A percentile compares a stretch with the other conserved stretches of the same genome.
Evolutionary conservation across 2,329 filamentous ascomycete species (phyloP).

Genomic region (Aspergillus puulaauensis): DNA sequence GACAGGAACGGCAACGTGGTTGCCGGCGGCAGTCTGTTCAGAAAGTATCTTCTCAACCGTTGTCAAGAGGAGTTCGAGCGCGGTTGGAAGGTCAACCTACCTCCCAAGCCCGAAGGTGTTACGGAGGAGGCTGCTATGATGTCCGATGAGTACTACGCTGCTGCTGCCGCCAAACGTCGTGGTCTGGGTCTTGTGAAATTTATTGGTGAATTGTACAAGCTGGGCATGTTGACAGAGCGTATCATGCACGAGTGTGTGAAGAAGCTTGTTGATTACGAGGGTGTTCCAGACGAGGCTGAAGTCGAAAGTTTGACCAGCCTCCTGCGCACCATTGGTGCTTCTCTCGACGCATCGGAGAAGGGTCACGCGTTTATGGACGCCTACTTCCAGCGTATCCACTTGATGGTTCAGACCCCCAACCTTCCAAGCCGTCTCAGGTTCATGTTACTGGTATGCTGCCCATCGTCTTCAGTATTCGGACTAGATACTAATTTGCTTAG

Average conservation of each 20-base stretch:
- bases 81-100: constrained; percentile 89
- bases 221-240: constrained; percentile 95
- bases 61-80: constrained; percentile 99
- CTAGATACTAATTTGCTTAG: constrained; percentile 26
- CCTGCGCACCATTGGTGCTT: constrained; percentile 84
- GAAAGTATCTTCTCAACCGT: constrained; percentile 96
- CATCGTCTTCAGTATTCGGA: not conserved
- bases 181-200: constrained; percentile 98
- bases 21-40: constrained; percentile 89
- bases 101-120: constrained; percentile 71
- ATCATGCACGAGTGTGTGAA: constrained; percentile 99
- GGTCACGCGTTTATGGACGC: constrained; percentile 83
- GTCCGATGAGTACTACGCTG: constrained; percentile 94
- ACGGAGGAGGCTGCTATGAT: constrained; percentile 75
- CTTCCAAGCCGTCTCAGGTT: constrained; percentile 87
- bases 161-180: constrained; percentile 90
- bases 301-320: constrained; percentile 94
- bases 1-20: constrained; percentile 89
- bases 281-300: constrained; percentile 89
- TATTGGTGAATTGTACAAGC: constrained; percentile 98
- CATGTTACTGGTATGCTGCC: constrained; percentile 73
- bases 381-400: constrained; percentile 87
- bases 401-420: constrained; percentile 75
- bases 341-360: constrained; percentile 80
- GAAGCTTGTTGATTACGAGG: constrained; percentile 94